Base-by-base conservation (phyloP, 2,329 filamentous ascomycete genomes). In the Alternaria sp. region DNA sequence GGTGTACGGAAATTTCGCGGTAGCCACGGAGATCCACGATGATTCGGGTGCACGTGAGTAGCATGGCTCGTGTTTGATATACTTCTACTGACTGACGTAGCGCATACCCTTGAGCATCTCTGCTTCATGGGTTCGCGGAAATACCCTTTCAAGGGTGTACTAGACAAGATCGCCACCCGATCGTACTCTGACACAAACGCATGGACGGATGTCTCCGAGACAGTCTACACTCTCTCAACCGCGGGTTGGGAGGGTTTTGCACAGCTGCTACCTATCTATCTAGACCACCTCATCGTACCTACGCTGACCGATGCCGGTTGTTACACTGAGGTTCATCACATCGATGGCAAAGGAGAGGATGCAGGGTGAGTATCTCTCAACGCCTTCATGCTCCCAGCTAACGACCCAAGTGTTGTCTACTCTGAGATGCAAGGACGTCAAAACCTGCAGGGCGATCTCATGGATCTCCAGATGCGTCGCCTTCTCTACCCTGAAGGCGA, bases 341-440 rank as follows among this genome's bases (percentile, higher is more conserved):
- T 99, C 59, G 93, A 99, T 76, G 95, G 93, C 15, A 89, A 92
- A 69, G 96, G 96, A 60, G 91, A 98, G 67, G 96, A 99, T 85
- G 96, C 96, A 45, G 96, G 83, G 73, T 79, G 72, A 28, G 65
- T 65, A 12, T n/a, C 50, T 21, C 28, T 4, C 21, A 30, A 15
- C 44, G 28, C n/a, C 32, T 43, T 8, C 4, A 28, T 8, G 6
- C 36, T 10, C 26, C 46, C 21, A 19, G 45, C 67, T 77, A 51
- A 78, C 47, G 3, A 5, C 9, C 13, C 15, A 19, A 81, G 93
- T 66, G 94, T 97, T 1, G 96, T 99, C 9, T 99, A 99, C 81
- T 97, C 95, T 0, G 96, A 99, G 81, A 99, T 99, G 96, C 96
- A 99, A 81, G 96, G 90, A 23, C 89, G 97, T 3, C 92, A 98